These are phyloP conservation scores for Colletotrichum costaricense DNA, from an alignment of 2,329 filamentous ascomycete genomes.

Conservation along the genomic window DNA sequence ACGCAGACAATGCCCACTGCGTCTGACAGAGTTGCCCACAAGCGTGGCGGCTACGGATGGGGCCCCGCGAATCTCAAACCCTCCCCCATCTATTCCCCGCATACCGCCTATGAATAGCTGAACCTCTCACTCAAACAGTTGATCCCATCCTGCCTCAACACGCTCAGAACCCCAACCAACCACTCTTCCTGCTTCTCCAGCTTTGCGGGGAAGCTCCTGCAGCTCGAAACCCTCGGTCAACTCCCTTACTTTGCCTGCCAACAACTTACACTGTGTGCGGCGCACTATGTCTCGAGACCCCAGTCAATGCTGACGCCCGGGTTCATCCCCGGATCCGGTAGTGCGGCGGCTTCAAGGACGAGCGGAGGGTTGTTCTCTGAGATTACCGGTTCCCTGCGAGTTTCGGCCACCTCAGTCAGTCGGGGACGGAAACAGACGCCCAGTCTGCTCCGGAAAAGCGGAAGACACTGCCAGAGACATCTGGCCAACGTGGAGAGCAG, in stretches of 20 bases:
- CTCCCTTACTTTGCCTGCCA: not conserved
- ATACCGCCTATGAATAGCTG: conserved; percentile 21
- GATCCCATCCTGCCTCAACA: conserved; percentile 10
- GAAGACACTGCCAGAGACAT: not conserved
- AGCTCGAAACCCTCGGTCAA: conserved; percentile 12
- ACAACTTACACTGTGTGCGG: not conserved
- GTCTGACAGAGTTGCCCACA: conserved; percentile 17
- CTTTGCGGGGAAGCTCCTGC: conserved; percentile 27
- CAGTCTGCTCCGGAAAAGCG: conserved; percentile 8
- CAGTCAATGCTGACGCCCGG: conserved; percentile 8
- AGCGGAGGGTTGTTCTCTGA: conserved; percentile 19
- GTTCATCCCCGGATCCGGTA: conserved; percentile 14
- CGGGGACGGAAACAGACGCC: not conserved
- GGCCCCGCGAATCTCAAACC: conserved; percentile 33
- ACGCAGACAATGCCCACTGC: conserved; percentile 13
- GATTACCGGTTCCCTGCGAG: not conserved
- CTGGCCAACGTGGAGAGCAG: not conserved
- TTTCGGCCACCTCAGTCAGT: not conserved
- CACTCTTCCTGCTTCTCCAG: not conserved
- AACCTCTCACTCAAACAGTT: conserved; percentile 9
- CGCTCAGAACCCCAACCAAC: not conserved
- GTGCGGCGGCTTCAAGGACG: conserved; percentile 30
- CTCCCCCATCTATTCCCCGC: conserved; percentile 23
- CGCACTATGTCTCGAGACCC: not conserved
- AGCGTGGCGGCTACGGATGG: conserved; percentile 9